A percentile compares a stretch with the other conserved stretches of the same genome.
Evolutionary conservation across 2,329 filamentous ascomycete genomes (phyloP).

Genomic region (Bipolaris zeicola): DNA sequence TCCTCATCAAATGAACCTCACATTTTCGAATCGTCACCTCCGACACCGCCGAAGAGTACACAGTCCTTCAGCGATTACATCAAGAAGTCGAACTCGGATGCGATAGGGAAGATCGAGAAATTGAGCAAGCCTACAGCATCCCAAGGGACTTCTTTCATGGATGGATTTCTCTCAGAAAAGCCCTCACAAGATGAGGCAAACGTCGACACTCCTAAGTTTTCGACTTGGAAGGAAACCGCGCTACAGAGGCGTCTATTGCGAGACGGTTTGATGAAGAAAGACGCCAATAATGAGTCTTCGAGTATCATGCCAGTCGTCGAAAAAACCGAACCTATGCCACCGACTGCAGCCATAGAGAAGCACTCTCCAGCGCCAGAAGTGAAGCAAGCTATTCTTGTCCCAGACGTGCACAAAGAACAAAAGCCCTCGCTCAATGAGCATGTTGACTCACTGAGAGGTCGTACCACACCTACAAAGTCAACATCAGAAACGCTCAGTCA

Average conservation of each 20-base stretch:
- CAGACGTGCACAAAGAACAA: background rate
- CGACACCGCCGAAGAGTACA: conserved; percentile 7
- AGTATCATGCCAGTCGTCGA: background rate
- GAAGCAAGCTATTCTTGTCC: background rate
- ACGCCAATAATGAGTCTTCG: background rate
- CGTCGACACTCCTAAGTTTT: background rate
- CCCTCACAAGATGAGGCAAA: background rate
- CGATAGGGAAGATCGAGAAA: background rate
- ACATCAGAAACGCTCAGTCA: conserved; percentile 39
- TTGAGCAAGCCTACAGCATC: conserved; percentile 9
- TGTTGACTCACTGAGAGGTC: background rate
- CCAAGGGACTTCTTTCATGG: conserved; percentile 28
- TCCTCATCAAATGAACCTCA: background rate
- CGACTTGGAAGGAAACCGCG: conserved; percentile 36
- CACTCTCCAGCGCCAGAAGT: background rate
- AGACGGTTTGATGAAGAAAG: background rate
- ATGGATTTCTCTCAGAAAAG: conserved; percentile 29
- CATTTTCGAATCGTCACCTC: background rate
- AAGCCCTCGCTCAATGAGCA: background rate
- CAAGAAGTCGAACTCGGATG: conserved; percentile 1
- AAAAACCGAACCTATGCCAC: background rate
- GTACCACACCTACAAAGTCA: conserved; percentile 12
- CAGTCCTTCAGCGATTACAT: background rate
- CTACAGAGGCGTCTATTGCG: conserved; percentile 19
- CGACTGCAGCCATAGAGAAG: background rate